Conservation (phyloP, 257 asterid genomes). For the Gentiana dahurica region DNA sequence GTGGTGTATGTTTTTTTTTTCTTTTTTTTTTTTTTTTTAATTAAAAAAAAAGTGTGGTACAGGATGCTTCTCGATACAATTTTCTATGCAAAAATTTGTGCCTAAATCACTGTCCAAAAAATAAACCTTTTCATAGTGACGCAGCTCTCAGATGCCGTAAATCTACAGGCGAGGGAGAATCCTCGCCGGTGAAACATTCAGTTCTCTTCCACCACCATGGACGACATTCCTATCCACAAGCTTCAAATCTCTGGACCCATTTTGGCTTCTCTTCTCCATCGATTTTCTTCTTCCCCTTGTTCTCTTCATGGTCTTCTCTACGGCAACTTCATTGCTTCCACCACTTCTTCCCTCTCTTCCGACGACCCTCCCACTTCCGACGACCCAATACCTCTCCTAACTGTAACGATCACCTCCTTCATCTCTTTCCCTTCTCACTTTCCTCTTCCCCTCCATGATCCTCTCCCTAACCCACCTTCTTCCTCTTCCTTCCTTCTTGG, state of each 20-base stretch:
- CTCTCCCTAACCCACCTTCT: constrained; percentile 11
- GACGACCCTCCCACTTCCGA: constrained; percentile 34
- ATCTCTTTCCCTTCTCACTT: constrained; percentile 56
- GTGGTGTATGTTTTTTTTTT: too few relatives aligned
- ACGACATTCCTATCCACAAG: constrained; percentile 50
- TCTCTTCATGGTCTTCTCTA: constrained; percentile 72
- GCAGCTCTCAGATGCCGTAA: too few relatives aligned
- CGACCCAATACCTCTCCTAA: constrained; percentile 14
- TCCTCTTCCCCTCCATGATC: constrained; percentile 27
- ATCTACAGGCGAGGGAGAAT: too few relatives aligned
- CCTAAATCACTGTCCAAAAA: too few relatives aligned
- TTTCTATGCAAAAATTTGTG: too few relatives aligned
- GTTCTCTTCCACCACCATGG: too few relatives aligned
- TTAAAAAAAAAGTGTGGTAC: too few relatives aligned
- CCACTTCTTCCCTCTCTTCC: constrained; percentile 46
- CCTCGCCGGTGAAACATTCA: too few relatives aligned
- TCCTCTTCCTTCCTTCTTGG: constrained; percentile 26
- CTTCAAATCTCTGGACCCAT: constrained; percentile 67
- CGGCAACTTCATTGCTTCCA: constrained; percentile 52
- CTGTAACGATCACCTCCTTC: constrained; percentile 57
- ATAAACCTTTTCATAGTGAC: too few relatives aligned
- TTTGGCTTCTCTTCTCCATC: constrained; percentile 72
- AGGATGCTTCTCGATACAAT: too few relatives aligned
- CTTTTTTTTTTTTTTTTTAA: too few relatives aligned
- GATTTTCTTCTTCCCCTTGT: constrained; percentile 49